Percentiles rank a stretch among this genome's conserved stretches.
phyloP scores from a whole-genome alignment of 2,329 filamentous ascomycete genomes.

The Sclerotinia glacialis region DNA sequence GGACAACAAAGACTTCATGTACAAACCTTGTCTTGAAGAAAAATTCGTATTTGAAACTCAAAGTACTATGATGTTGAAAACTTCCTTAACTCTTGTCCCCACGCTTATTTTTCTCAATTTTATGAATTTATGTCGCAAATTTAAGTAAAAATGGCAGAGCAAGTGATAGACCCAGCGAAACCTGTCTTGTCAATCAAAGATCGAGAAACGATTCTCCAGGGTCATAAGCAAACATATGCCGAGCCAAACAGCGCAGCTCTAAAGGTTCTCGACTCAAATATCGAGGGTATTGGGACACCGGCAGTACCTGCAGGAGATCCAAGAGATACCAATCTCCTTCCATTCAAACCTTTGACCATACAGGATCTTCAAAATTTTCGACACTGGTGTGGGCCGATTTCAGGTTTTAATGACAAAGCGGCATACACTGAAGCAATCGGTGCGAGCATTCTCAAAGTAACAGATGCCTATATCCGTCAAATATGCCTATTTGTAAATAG shows the following conservation, averaged over 20 bases:
- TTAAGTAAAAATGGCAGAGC: background rate
- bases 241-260: background rate
- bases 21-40: background rate
- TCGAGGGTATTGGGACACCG: background rate
- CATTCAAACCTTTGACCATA: background rate
- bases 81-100: no score
- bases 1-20: background rate
- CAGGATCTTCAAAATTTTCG: background rate
- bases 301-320: background rate
- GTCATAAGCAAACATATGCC: background rate
- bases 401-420: rapidly evolving
- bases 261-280: background rate
- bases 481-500: slow-evolving; percentile 11
- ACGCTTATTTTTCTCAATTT: background rate
- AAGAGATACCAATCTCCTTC: slow-evolving; percentile 6
- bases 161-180: slow-evolving; percentile 10
- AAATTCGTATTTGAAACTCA: background rate
- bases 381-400: background rate
- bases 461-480: slow-evolving; percentile 6
- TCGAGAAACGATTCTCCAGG: background rate
- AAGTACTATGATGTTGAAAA: background rate
- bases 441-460: background rate
- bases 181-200: background rate
- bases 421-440: background rate
- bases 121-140: background rate